Base-by-base conservation (phyloP, 1,284 basidiomycete species). In the Apiotrichum siamense region DNA sequence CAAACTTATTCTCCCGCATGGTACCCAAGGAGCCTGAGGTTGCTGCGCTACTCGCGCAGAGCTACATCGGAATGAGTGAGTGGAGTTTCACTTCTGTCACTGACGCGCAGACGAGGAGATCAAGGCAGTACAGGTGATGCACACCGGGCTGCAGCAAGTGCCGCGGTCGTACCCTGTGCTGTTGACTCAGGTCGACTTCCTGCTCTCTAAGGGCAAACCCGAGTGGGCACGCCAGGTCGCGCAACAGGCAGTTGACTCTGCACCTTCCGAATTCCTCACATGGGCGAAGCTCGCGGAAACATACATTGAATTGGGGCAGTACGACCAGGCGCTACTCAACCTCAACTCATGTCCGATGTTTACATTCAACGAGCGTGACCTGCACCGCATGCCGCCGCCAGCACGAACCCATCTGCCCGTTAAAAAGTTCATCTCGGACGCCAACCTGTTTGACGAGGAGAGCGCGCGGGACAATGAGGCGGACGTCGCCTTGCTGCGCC, bases 341-440 rank as follows among this genome's bases (percentile, higher is more conserved):
- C 82, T 98, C 54, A 98, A 98, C 70, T 97, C 94, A 33, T 98
- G 96, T 76, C 94, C 94, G 1, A 98, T 98, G 94, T 98, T 98
- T 75, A 97, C 94, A 2, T 98, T 89, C 77, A 97, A 97, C 69
- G 94, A 96, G 49, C 84, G 93, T 17, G 96, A 99, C 72, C 78
- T 87, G 11, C 96, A 98, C 71, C 82, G 92, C 7, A 85, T 84
- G 75, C 83, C 97, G 7, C 80, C 86, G 2, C 85, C 93, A 1
- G 79, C 86, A 1, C 82, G 85, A 49, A 83, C 91, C 13, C 90
- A 96, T 70, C 77, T 97, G 7, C 96, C 94, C 1, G 82, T 90
- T 66, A 87, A 87, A 61, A 80, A 83, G 38, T 83, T 86, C 42
- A 92, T 97, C 58, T 82, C 84, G 10, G 90, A 97, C 42, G 79